A percentile compares a stretch with the other conserved stretches of the same genome.
Conservation (phyloP, 179 eudicot species). For the Nepenthes alata region DNA sequence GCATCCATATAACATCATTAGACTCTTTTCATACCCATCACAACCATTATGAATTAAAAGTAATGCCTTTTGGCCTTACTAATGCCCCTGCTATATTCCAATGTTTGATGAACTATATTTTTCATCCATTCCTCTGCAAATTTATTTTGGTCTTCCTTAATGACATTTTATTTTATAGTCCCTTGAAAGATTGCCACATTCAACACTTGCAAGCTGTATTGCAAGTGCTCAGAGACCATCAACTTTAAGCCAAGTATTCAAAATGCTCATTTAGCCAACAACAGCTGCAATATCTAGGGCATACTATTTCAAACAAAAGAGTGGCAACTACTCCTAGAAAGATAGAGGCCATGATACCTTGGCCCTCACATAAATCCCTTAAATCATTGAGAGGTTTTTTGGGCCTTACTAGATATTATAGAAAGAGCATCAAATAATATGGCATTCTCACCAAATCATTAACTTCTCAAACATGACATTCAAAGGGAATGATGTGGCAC, state of each 20-base stretch:
- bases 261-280: background rate
- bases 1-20: background rate
- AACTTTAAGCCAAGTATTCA: background rate
- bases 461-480: too few relatives aligned
- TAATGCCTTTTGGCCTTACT: conserved; percentile 2
- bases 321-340: conserved; percentile 1
- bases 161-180: conserved; percentile 5
- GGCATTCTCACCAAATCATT: background rate
- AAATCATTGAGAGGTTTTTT: background rate
- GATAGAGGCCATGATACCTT: background rate
- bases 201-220: background rate
- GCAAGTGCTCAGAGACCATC: background rate
- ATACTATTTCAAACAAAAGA: background rate
- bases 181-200: background rate
- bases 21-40: conserved; percentile 4
- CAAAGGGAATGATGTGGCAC: background rate
- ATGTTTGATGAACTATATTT: conserved; percentile 7
- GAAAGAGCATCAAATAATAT: background rate
- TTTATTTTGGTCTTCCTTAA: conserved; percentile 9
- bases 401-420: background rate
- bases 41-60: conserved; percentile 3
- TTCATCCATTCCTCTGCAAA: background rate
- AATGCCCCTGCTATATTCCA: conserved; percentile 11
- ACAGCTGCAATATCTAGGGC: conserved; percentile 1
- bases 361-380: background rate